Conservation (phyloP, 768 basidiomycete species). For the Tricholoma hemisulphureum region DNA sequence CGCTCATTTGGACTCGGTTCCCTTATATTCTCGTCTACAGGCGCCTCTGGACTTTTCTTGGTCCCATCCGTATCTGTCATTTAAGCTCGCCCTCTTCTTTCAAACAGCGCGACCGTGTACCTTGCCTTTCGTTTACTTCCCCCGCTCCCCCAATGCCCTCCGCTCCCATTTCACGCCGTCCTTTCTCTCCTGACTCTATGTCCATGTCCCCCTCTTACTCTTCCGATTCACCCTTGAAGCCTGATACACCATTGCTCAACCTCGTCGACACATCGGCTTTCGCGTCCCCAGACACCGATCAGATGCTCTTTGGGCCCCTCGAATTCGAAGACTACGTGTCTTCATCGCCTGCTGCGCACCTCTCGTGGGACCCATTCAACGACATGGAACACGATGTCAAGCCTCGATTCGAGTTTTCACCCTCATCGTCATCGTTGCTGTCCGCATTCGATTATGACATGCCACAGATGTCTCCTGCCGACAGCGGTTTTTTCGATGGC, state of each 20-base stretch:
- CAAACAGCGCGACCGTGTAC: slow-evolving; percentile 26
- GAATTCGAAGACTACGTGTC: slow-evolving; percentile 51
- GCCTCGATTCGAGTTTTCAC: slow-evolving; percentile 37
- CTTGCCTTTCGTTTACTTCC: slow-evolving; percentile 25
- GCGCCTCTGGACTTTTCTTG: slow-evolving; percentile 24
- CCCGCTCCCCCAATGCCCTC: slow-evolving; percentile 42
- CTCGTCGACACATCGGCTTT: slow-evolving; percentile 36
- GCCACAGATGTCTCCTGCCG: slow-evolving; percentile 40
- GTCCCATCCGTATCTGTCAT: slow-evolving; percentile 26
- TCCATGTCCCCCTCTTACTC: slow-evolving; percentile 11
- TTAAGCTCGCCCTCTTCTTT: slow-evolving; percentile 28
- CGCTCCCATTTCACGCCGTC: slow-evolving; percentile 28
- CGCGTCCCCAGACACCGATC: slow-evolving; percentile 42
- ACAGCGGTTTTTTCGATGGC: slow-evolving; percentile 34
- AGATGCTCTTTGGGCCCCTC: slow-evolving; percentile 58
- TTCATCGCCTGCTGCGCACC: slow-evolving; percentile 22
- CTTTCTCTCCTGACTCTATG: slow-evolving; percentile 27
- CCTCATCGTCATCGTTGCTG: slow-evolving; percentile 20
- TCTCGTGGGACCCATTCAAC: slow-evolving; percentile 37
- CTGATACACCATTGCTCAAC: slow-evolving; percentile 30
- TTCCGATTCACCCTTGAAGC: slow-evolving; percentile 27
- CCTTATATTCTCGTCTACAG: slow-evolving; percentile 40
- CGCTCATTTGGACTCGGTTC: slow-evolving; percentile 29
- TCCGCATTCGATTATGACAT: slow-evolving; percentile 35
- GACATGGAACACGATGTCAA: slow-evolving; percentile 44